Percentiles rank a stretch among this genome's conserved stretches.
Evolutionary conservation across 2,329 filamentous ascomycete species (phyloP).

Genomic region (Dothideomycetes sp.): DNA sequence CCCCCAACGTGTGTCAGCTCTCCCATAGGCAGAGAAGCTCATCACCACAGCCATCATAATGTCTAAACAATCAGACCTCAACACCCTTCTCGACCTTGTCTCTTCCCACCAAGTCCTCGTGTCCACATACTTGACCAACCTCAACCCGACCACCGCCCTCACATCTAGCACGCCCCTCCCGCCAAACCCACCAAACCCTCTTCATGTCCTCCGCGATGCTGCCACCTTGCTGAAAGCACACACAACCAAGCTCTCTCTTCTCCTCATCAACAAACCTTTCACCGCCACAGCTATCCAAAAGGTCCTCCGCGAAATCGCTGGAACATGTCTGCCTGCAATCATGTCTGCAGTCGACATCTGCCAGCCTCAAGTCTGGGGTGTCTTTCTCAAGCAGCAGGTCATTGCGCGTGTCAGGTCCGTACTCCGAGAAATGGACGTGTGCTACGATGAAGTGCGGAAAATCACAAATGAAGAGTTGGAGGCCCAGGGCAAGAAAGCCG

Average conservation of each 20-base stretch:
- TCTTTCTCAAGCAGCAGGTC: slow-evolving; percentile 52
- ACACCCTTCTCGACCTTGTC: slow-evolving; percentile 18
- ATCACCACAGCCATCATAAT: background rate
- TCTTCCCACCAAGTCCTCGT: slow-evolving; percentile 20
- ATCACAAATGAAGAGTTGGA: slow-evolving; percentile 39
- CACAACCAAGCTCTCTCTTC: slow-evolving; percentile 74
- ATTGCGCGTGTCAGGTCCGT: slow-evolving; percentile 47
- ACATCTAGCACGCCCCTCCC: slow-evolving; percentile 12
- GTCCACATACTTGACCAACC: slow-evolving; percentile 18
- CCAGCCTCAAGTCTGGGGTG: slow-evolving; percentile 49
- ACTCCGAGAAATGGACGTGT: slow-evolving; percentile 49
- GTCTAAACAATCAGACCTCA: slow-evolving; percentile 10
- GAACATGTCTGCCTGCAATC: slow-evolving; percentile 62
- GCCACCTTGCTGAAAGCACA: slow-evolving; percentile 68
- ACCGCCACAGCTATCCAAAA: slow-evolving; percentile 63
- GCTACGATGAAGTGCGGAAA: slow-evolving; percentile 50
- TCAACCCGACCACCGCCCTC: slow-evolving; percentile 14
- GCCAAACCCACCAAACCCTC: slow-evolving; percentile 36
- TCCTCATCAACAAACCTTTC: slow-evolving; percentile 79
- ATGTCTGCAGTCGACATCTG: slow-evolving; percentile 61
- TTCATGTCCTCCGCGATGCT: slow-evolving; percentile 61
- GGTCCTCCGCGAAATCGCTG: slow-evolving; percentile 61
- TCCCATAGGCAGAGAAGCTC: too few species aligned
- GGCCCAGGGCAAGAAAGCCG: slow-evolving; percentile 19
- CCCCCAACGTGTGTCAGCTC: too few species aligned